These are phyloP conservation scores for Nissolia schottii DNA, from an alignment of 306 rosid species.

Conservation along the genomic window DNA sequence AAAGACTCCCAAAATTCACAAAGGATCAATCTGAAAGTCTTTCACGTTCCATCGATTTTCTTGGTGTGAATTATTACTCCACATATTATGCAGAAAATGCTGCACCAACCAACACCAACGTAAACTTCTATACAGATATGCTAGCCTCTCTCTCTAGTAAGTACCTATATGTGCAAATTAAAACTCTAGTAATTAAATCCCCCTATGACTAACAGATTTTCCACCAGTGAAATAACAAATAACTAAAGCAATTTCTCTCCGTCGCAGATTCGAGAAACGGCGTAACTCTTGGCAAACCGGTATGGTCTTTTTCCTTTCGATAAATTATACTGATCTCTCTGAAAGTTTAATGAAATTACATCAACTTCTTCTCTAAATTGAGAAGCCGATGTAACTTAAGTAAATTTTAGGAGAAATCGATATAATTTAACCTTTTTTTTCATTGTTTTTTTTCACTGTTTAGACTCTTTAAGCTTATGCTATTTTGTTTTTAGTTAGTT, in stretches of 20 bases:
- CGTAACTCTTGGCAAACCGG: constrained; percentile 9
- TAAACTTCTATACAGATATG: constrained; percentile 31
- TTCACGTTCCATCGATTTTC: constrained; percentile 50
- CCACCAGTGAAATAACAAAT: not conserved
- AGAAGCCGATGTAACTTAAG: no score
- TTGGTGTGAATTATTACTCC: constrained; percentile 63
- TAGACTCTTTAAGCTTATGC: not conserved
- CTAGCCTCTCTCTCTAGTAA: constrained; percentile 31
- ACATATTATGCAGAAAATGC: constrained; percentile 32
- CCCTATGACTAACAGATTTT: not conserved
- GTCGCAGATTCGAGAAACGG: constrained; percentile 23
- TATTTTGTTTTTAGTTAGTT: not conserved
- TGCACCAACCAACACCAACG: constrained; percentile 22
- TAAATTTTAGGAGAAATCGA: no score
- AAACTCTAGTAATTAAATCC: not conserved
- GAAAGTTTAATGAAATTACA: no score
- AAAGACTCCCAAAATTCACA: constrained; percentile 54
- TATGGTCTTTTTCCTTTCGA: not conserved
- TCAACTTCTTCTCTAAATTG: no score
- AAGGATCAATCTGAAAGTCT: constrained; percentile 19
- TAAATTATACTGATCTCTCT: no score
- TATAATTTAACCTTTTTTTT: no score
- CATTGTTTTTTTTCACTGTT: not conserved
- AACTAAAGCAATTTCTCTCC: not conserved
- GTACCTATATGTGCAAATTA: not conserved